These are phyloP conservation scores for Coniosporium tulheliwenetii DNA, from an alignment of 2,329 filamentous ascomycete genomes.

Conservation along the genomic window DNA sequence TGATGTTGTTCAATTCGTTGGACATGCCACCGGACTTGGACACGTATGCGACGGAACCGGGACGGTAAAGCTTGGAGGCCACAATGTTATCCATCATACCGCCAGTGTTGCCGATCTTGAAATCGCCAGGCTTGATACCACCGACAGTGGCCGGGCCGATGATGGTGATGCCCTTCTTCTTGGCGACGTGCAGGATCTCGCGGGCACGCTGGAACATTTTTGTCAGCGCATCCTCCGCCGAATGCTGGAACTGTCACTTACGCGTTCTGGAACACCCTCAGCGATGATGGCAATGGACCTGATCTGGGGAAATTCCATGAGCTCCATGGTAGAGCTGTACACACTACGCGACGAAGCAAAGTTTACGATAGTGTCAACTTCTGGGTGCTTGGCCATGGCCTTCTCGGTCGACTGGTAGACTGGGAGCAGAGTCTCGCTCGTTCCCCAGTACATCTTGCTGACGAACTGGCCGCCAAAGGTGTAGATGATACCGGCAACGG, in stretches of 20 bases:
- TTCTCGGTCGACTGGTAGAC: conserved; percentile 93
- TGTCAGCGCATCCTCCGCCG: too few species aligned
- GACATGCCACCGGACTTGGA: conserved; percentile 99
- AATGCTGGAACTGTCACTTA: conserved; percentile 32
- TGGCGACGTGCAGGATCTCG: conserved; percentile 90
- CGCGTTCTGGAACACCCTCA: conserved; percentile 95
- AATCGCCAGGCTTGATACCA: conserved; percentile 97
- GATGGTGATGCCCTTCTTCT: conserved; percentile 98
- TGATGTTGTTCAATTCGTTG: conserved; percentile 99
- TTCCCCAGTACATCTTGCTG: conserved; percentile 99
- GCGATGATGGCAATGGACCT: conserved; percentile 99
- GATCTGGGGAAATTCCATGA: conserved; percentile 94
- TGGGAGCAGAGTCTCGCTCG: conserved; percentile 93
- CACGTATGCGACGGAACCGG: conserved; percentile 96
- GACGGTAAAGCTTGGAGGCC: conserved; percentile 98
- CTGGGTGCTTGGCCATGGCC: conserved; percentile 89
- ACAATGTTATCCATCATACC: conserved; percentile 99
- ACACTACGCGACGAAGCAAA: conserved; percentile 98
- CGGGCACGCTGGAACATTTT: conserved; percentile 56
- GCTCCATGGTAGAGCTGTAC: conserved; percentile 95
- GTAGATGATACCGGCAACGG: conserved; percentile 98
- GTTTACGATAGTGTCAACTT: conserved; percentile 98
- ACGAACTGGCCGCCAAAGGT: conserved; percentile 99
- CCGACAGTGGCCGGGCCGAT: conserved; percentile 96
- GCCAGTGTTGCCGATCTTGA: conserved; percentile 99